Percentiles rank a stretch among this genome's conserved stretches.
Conservation (phyloP, 1,139 yeast species). For the Pichia norvegensis region DNA sequence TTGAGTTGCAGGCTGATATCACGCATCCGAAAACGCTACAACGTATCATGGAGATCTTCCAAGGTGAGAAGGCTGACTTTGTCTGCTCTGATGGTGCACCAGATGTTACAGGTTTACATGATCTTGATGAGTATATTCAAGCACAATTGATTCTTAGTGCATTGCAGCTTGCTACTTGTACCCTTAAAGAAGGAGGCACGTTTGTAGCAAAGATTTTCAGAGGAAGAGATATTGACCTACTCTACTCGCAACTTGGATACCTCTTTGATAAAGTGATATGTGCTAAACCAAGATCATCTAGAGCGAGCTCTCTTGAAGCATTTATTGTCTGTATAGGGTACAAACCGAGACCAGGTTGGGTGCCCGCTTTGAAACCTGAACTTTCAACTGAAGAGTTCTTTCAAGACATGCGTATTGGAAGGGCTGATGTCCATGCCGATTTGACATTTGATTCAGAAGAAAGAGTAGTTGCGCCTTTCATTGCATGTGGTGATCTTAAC, state of each 20-base stretch:
- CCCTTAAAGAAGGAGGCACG: slow-evolving; percentile 79
- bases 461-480: slow-evolving; percentile 71
- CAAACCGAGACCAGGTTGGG: slow-evolving; percentile 75
- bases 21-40: slow-evolving; percentile 87
- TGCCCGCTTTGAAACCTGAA: slow-evolving; percentile 47
- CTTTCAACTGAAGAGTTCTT: slow-evolving; percentile 74
- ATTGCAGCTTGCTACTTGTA: slow-evolving; percentile 79
- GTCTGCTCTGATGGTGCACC: slow-evolving; percentile 98
- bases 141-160: slow-evolving; percentile 91
- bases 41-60: slow-evolving; percentile 69
- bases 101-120: slow-evolving; percentile 95
- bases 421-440: slow-evolving; percentile 36
- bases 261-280: slow-evolving; percentile 82
- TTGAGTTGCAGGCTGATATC: slow-evolving; percentile 88
- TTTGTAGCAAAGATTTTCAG: slow-evolving; percentile 95
- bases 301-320: slow-evolving; percentile 91
- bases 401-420: slow-evolving; percentile 48
- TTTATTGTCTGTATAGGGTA: slow-evolving; percentile 89
- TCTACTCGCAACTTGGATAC: slow-evolving; percentile 81
- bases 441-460: slow-evolving; percentile 44
- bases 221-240: slow-evolving; percentile 87
- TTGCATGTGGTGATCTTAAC: slow-evolving; percentile 88
- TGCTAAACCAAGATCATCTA: slow-evolving; percentile 90
- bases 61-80: slow-evolving; percentile 88
- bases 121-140: slow-evolving; percentile 91